These are phyloP conservation scores for Solioccasus polychromus DNA, from an alignment of 768 basidiomycete genomes.

Conservation along the genomic window DNA sequence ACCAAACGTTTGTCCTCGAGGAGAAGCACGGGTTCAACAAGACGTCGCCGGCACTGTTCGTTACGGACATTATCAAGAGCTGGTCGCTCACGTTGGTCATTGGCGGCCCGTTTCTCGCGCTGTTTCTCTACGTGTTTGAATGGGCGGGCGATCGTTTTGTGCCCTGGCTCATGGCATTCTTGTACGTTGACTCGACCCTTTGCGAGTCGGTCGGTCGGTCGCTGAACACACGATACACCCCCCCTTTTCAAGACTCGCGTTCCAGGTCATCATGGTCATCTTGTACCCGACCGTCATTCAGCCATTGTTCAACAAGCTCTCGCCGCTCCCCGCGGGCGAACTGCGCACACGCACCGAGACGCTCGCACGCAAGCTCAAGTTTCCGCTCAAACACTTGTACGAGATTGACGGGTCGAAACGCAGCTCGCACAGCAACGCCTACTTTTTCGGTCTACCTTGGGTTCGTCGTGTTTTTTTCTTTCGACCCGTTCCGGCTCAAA, in stretches of 20 bases:
- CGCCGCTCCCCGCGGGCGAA: conserved; percentile 75
- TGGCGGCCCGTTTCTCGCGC: conserved; percentile 82
- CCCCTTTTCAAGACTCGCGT: conserved; percentile 51
- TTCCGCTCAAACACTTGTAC: conserved; percentile 92
- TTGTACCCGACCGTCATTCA: conserved; percentile 87
- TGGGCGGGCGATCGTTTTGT: conserved; percentile 95
- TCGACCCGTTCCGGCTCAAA: too few species aligned
- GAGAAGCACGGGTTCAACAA: conserved; percentile 98
- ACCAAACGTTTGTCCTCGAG: conserved; percentile 92
- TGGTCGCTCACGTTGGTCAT: conserved; percentile 69
- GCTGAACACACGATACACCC: neutral
- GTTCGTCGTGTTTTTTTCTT: too few species aligned
- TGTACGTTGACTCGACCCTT: conserved; percentile 52
- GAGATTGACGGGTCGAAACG: conserved; percentile 98
- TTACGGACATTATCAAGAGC: conserved; percentile 77
- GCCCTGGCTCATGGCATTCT: conserved; percentile 89
- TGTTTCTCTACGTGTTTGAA: conserved; percentile 84
- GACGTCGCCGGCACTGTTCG: conserved; percentile 71
- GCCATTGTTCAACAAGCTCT: conserved; percentile 96
- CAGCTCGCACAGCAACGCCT: conserved; percentile 95
- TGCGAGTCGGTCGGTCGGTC: neutral
- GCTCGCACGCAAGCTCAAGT: conserved; percentile 78
- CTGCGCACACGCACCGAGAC: conserved; percentile 74
- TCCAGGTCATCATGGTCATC: conserved; percentile 83
- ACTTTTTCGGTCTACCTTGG: conserved; percentile 97